Conservation (phyloP, 75 land plant species). For the Cupressus sempervirens region DNA sequence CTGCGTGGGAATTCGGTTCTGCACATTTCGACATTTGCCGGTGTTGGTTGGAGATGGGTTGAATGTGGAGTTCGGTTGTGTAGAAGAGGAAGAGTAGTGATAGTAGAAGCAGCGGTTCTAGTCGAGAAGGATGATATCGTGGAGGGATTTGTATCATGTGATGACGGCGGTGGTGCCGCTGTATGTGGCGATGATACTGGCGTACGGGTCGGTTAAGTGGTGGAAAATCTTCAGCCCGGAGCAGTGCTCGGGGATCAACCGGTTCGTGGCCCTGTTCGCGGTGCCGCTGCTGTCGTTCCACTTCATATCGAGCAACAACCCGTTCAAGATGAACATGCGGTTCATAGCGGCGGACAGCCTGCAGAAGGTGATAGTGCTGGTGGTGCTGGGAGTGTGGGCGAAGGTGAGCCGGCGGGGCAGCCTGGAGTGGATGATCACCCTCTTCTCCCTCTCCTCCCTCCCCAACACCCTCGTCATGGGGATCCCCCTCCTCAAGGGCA, state of each 20-base stretch:
- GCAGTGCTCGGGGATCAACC: constrained; percentile 94
- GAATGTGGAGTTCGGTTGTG: not conserved
- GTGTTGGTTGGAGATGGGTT: not conserved
- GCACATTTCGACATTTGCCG: no score
- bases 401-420: constrained; percentile 46
- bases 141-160: constrained; percentile 66
- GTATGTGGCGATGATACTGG: constrained; percentile 88
- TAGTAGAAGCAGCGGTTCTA: not conserved
- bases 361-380: constrained; percentile 63
- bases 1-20: no score
- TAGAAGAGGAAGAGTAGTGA: not conserved
- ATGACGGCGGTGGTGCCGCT: constrained; percentile 81
- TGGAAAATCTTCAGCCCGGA: constrained; percentile 84
- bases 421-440: constrained; percentile 81
- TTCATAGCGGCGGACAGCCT: constrained; percentile 85
- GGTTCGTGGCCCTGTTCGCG: constrained; percentile 89
- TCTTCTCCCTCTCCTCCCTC: constrained; percentile 71
- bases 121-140: constrained; percentile 43
- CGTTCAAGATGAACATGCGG: constrained; percentile 72
- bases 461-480: constrained; percentile 97
- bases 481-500: constrained; percentile 76
- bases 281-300: constrained; percentile 88
- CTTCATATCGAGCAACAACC: constrained; percentile 76
- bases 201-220: constrained; percentile 94
- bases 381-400: constrained; percentile 53